A percentile compares a stretch with the other conserved stretches of the same genome.
phyloP scores from a whole-genome alignment of 495 filamentous ascomycete species.

The Pyrenula massariospora region DNA sequence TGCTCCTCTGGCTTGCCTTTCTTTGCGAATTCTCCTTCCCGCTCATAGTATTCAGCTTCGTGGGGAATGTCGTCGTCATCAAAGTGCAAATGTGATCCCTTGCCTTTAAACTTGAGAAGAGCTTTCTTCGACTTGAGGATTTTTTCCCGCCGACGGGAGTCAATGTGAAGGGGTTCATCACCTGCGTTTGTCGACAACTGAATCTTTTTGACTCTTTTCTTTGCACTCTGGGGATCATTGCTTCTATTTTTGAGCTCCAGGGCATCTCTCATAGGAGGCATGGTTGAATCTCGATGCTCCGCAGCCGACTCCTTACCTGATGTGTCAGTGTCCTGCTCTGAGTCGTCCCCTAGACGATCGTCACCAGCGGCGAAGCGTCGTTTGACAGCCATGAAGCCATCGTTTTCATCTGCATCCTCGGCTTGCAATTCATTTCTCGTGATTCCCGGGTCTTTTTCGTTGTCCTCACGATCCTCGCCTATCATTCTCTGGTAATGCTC shows the following conservation, averaged over 20 bases:
- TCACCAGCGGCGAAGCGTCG: slow-evolving; percentile 54
- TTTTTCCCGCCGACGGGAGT: slow-evolving; percentile 88
- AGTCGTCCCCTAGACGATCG: slow-evolving; percentile 16
- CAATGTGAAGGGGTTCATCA: slow-evolving; percentile 52
- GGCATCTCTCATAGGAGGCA: background rate
- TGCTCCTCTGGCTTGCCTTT: slow-evolving; percentile 65
- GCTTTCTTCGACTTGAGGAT: slow-evolving; percentile 90
- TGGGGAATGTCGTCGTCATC: slow-evolving; percentile 81
- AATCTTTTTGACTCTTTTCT: slow-evolving; percentile 24
- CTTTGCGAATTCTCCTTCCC: slow-evolving; percentile 64
- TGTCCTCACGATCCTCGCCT: slow-evolving; percentile 48
- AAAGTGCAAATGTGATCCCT: slow-evolving; percentile 72
- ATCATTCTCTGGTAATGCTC: slow-evolving; percentile 84
- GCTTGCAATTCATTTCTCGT: slow-evolving; percentile 5
- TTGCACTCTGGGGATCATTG: background rate
- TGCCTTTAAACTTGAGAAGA: slow-evolving; percentile 74
- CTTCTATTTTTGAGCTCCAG: background rate
- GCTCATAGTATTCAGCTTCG: slow-evolving; percentile 75
- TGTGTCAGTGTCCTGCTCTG: slow-evolving; percentile 12
- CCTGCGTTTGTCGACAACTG: slow-evolving; percentile 40
- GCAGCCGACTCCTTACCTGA: background rate
- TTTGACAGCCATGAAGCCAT: slow-evolving; percentile 85
- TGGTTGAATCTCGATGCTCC: slow-evolving; percentile 4
- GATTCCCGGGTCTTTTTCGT: slow-evolving; percentile 20
- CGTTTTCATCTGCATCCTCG: slow-evolving; percentile 45